Conservation (phyloP, 1,284 basidiomycete genomes). For the Exobasidium rhododendri region DNA sequence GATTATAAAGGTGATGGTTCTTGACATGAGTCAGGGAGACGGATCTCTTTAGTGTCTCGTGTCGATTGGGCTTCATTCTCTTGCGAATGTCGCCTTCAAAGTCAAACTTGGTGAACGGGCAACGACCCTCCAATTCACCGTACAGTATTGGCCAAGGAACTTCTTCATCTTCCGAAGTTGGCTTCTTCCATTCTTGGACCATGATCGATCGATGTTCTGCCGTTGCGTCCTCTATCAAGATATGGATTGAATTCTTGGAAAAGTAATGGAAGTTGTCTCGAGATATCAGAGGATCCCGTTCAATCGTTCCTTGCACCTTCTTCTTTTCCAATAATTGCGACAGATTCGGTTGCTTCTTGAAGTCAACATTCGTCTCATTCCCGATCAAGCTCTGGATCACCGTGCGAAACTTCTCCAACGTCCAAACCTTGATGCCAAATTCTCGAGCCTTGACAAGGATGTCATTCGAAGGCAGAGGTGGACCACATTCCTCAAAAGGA, state of each 20-base stretch:
- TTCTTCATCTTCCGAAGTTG: constrained; percentile 24
- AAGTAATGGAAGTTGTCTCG: constrained; percentile 89
- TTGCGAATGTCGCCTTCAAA: constrained; percentile 21
- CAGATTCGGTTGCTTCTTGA: constrained; percentile 40
- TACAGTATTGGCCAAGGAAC: constrained; percentile 61
- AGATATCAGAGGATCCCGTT: constrained; percentile 83
- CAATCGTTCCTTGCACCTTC: constrained; percentile 77
- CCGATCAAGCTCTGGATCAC: neutral
- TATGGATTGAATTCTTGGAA: constrained; percentile 70
- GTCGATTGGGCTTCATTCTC: constrained; percentile 15
- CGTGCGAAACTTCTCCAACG: constrained; percentile 56
- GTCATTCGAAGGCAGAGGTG: constrained; percentile 57
- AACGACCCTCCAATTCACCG: constrained; percentile 55
- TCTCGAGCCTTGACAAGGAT: constrained; percentile 72
- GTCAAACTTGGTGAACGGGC: constrained; percentile 53
- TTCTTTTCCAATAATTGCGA: constrained; percentile 76
- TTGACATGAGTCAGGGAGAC: constrained; percentile 73
- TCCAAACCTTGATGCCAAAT: constrained; percentile 88
- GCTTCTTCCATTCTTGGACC: constrained; percentile 59
- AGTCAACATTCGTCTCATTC: neutral
- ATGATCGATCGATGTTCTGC: constrained; percentile 65
- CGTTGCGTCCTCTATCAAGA: constrained; percentile 85
- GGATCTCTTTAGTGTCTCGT: constrained; percentile 63
- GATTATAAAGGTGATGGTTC: constrained; percentile 49
- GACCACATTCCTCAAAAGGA: constrained; percentile 43